These are phyloP conservation scores for Aspergillus alliaceus DNA, from an alignment of 2,329 filamentous ascomycete genomes.

Conservation along the genomic window DNA sequence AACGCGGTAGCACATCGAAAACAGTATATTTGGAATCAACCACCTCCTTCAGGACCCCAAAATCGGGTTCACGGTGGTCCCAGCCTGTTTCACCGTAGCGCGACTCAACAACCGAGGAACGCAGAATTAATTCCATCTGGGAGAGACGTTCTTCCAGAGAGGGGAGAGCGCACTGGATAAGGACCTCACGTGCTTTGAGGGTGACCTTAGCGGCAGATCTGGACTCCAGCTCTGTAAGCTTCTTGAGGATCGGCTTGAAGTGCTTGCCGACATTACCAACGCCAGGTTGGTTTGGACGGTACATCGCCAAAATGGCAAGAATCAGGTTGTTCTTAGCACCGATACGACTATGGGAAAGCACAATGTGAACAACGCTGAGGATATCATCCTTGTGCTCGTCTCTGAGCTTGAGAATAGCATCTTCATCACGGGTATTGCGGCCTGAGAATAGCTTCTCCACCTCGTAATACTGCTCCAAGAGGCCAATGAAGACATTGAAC, in stretches of 20 bases:
- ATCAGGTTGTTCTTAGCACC: conserved; percentile 92
- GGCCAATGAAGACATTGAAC: conserved; percentile 73
- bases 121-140: conserved; percentile 98
- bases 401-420: conserved; percentile 88
- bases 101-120: conserved; percentile 94
- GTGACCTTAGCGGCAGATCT: conserved; percentile 89
- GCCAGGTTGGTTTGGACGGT: conserved; percentile 90
- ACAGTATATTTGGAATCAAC: conserved; percentile 99
- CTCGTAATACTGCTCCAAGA: conserved; percentile 79
- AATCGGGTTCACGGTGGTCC: conserved; percentile 90
- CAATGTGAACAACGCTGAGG: conserved; percentile 77
- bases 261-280: conserved; percentile 85
- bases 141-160: conserved; percentile 91
- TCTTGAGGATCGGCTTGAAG: conserved; percentile 77
- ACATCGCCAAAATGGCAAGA: conserved; percentile 87
- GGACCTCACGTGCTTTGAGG: conserved; percentile 92
- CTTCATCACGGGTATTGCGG: conserved; percentile 82
- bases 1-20: conserved; percentile 90
- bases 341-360: conserved; percentile 90
- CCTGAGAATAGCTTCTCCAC: conserved; percentile 87
- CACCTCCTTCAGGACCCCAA: conserved; percentile 93
- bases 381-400: conserved; percentile 97
- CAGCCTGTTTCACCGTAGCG: conserved; percentile 95
- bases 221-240: conserved; percentile 87
- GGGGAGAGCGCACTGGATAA: conserved; percentile 95